Conservation (phyloP, 176 grass and related monocot species). For the Phragmites australis region DNA sequence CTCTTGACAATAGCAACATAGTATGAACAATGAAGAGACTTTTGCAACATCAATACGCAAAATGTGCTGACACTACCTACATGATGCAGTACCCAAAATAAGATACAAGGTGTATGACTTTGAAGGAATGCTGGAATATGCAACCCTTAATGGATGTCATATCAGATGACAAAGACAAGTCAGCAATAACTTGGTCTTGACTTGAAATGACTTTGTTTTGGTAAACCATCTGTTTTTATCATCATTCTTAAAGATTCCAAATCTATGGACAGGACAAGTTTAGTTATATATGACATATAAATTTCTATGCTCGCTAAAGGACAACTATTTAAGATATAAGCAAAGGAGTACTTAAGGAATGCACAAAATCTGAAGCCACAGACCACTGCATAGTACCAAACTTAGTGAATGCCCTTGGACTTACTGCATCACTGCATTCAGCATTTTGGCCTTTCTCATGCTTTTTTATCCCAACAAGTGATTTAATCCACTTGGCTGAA, state of each 20-base stretch:
- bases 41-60: background rate
- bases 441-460: constrained; percentile 54
- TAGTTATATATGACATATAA: background rate
- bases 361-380: background rate
- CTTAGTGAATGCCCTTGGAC: constrained; percentile 23
- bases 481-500: constrained; percentile 87
- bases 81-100: background rate
- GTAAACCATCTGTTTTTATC: background rate
- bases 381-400: background rate
- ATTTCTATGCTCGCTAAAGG: background rate
- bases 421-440: constrained; percentile 62
- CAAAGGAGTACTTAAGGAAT: background rate
- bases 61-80: background rate
- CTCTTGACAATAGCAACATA: background rate
- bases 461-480: constrained; percentile 75
- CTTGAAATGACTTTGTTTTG: constrained; percentile 4
- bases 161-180: constrained; percentile 44
- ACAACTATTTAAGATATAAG: background rate
- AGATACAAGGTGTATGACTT: background rate
- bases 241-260: constrained; percentile 8
- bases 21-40: background rate
- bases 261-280: constrained; percentile 11
- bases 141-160: background rate
- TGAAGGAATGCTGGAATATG: constrained; percentile 24
- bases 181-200: constrained; percentile 23